Base-by-base conservation (phyloP, 495 filamentous ascomycete species). In the Lophiostoma macrostomum region DNA sequence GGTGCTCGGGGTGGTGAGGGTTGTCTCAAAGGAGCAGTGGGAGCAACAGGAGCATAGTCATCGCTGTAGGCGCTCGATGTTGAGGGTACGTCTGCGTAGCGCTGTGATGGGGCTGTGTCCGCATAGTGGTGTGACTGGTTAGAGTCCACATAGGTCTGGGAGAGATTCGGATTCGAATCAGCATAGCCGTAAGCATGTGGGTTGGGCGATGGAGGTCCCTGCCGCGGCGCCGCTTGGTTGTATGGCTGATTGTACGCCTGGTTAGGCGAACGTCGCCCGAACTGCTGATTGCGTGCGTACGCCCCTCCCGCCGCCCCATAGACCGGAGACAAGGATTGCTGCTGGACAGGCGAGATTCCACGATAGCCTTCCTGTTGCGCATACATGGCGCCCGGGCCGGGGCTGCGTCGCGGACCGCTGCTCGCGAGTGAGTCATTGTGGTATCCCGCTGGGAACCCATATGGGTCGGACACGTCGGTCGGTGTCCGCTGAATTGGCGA, bases 361-460 rank as follows among this genome's bases (percentile, higher is more conserved):
- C 31, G 25, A 19, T 53, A 46, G 25, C 22, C 36, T 11, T 52
- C 48, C 18, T 63, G 51, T 16, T 36, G 47, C 6, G 23, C 47
- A 13, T 29, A 40, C 23, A 36, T 44, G 2, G 47, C 48, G 12
- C 35, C 53, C 11, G 46, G 58, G 39, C 47, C 36, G 12, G 29
- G 48, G 22, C 49, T 37, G 0, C 40, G 40, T 11, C 38, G 58
- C 12, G 59, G 53, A 25, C 48, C 24, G 1, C 35, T 31, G 32
- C 44, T 36, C 1, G 44, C 44, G 8, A 58, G 44, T n/a, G 53
- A 43, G 27, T 53, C 30, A 29, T 57, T 53, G 37, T 63, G 60
- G 39, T 53, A 54, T 13, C 38, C 54, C 18, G 20, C 16, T 8
- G 50, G 40, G 32, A 34, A 60, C 13, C 50, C 56, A 19, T 60